Conservation (phyloP, 1,284 basidiomycete species). For the Ceratobasidium sp. region DNA sequence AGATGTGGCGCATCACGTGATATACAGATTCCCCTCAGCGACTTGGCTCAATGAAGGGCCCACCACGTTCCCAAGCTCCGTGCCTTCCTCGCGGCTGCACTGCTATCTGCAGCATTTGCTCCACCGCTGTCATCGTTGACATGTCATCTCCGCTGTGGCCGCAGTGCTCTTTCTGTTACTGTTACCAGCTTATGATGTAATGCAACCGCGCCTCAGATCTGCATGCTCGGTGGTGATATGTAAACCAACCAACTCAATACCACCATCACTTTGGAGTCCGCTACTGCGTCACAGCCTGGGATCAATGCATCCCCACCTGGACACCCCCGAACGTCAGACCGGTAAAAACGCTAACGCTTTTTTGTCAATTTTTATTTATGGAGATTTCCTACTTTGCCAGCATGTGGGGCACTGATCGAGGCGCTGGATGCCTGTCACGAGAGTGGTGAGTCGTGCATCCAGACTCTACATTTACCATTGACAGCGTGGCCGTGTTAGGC, state of each 20-base stretch:
- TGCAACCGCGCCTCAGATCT: too few relatives aligned
- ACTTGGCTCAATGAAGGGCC: too few relatives aligned
- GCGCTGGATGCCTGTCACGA: constrained; percentile 24
- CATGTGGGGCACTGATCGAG: constrained; percentile 30
- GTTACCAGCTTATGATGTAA: too few relatives aligned
- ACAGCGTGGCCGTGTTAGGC: neutral
- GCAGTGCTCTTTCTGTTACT: too few relatives aligned
- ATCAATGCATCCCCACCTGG: constrained; percentile 29
- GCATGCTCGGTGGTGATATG: too few relatives aligned
- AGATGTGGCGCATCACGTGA: neutral
- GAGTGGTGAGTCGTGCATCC: constrained; percentile 27
- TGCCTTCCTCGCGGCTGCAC: too few relatives aligned
- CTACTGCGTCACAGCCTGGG: too few relatives aligned
- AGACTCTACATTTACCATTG: neutral
- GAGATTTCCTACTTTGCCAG: neutral
- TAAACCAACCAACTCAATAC: too few relatives aligned
- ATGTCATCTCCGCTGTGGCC: too few relatives aligned
- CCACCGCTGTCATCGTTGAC: neutral
- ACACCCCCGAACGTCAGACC: constrained; percentile 23
- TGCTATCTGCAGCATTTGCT: neutral
- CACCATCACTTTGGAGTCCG: too few relatives aligned
- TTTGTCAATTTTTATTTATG: neutral
- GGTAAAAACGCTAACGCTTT: neutral
- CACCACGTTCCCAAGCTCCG: too few relatives aligned
- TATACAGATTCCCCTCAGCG: too few relatives aligned